Percentiles rank a stretch among this genome's conserved stretches.
phyloP scores from a whole-genome alignment of 495 filamentous ascomycete genomes.

The Penicillium egyptiacum region DNA sequence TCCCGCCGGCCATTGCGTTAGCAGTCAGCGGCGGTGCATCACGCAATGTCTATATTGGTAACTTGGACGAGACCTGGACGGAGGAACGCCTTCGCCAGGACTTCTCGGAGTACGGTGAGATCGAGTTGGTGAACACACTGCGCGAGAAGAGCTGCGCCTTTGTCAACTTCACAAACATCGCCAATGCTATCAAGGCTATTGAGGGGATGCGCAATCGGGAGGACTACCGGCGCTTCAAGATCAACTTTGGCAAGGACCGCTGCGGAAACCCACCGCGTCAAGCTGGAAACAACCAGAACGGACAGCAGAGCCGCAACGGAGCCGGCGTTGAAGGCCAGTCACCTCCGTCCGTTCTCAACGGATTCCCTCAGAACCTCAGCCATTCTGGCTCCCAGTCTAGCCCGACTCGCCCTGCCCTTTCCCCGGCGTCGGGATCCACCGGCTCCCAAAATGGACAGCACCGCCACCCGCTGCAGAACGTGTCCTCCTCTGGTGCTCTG shows the following conservation, averaged over 20 bases:
- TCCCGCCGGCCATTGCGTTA: slow-evolving; percentile 93
- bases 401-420: slow-evolving; percentile 60
- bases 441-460: slow-evolving; percentile 53
- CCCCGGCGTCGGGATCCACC: slow-evolving; percentile 56
- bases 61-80: slow-evolving; percentile 94
- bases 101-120: slow-evolving; percentile 97
- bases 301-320: slow-evolving; percentile 57
- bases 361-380: slow-evolving; percentile 50
- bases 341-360: slow-evolving; percentile 51
- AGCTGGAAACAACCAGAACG: slow-evolving; percentile 48
- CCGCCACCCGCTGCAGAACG: slow-evolving; percentile 52
- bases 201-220: slow-evolving; percentile 92
- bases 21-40: slow-evolving; percentile 94
- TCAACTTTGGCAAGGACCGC: slow-evolving; percentile 98
- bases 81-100: slow-evolving; percentile 95
- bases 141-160: slow-evolving; percentile 99
- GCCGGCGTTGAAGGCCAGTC: slow-evolving; percentile 61
- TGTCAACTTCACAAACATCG: slow-evolving; percentile 99
- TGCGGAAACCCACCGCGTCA: slow-evolving; percentile 96
- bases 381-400: slow-evolving; percentile 68
- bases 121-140: slow-evolving; percentile 93
- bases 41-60: slow-evolving; percentile 96
- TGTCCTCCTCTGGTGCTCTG: slow-evolving; percentile 67
- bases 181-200: slow-evolving; percentile 98
- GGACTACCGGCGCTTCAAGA: slow-evolving; percentile 97